Evolutionary conservation across 768 basidiomycete genomes (phyloP).

Genomic region (Termitomyces sp.): DNA sequence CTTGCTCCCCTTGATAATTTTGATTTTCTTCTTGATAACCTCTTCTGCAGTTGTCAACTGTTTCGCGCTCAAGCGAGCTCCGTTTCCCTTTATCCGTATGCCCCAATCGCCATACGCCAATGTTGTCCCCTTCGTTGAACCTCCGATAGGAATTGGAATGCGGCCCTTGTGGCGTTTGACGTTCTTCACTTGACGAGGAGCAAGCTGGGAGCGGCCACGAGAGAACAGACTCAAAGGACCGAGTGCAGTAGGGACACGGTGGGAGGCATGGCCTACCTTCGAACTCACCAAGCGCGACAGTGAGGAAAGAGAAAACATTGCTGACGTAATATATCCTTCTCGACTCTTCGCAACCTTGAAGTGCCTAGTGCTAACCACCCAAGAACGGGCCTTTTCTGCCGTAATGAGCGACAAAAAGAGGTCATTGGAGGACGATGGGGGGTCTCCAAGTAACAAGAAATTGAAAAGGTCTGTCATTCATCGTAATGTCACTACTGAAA

Average conservation of each 20-base stretch:
- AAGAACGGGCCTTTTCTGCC: not conserved
- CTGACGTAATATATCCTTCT: constrained; percentile 14
- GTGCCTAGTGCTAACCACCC: not conserved
- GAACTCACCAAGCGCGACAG: constrained; percentile 23
- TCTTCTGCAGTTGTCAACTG: constrained; percentile 85
- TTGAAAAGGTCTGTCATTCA: constrained; percentile 51
- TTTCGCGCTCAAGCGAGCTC: constrained; percentile 79
- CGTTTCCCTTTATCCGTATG: constrained; percentile 79
- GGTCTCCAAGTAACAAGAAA: constrained; percentile 48
- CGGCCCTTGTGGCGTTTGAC: constrained; percentile 89
- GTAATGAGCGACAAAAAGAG: constrained; percentile 67
- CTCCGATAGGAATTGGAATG: constrained; percentile 80
- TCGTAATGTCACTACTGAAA: constrained; percentile 4
- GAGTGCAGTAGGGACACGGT: constrained; percentile 20
- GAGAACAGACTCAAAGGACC: constrained; percentile 31
- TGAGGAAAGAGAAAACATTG: constrained; percentile 41
- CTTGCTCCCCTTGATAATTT: constrained; percentile 82
- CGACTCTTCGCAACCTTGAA: not conserved
- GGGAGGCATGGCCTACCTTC: constrained; percentile 15
- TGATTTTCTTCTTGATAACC: constrained; percentile 85
- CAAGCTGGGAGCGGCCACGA: constrained; percentile 58
- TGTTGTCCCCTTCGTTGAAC: constrained; percentile 90
- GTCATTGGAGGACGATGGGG: constrained; percentile 48
- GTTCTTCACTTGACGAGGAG: constrained; percentile 79
- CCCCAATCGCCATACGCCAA: constrained; percentile 92